These are phyloP conservation scores for Holtermannia corniformis DNA, from an alignment of 768 basidiomycete species.

Conservation along the genomic window DNA sequence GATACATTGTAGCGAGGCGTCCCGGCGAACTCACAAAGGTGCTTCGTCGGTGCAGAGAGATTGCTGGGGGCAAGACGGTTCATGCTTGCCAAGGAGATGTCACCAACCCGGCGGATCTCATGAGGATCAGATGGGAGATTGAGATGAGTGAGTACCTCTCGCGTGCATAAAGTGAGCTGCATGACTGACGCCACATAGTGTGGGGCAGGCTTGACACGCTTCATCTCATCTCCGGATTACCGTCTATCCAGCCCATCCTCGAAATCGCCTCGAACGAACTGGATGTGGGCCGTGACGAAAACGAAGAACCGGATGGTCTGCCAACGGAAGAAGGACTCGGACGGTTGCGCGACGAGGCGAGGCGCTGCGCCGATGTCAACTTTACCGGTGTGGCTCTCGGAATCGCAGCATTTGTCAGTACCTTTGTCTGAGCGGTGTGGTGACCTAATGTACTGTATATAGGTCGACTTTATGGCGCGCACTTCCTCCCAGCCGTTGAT, in stretches of 20 bases:
- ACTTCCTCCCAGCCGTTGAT: slow-evolving; percentile 55
- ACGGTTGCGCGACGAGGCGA: slow-evolving; percentile 47
- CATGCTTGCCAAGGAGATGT: slow-evolving; percentile 50
- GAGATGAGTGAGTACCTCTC: slow-evolving; percentile 48
- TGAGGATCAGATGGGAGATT: slow-evolving; percentile 50
- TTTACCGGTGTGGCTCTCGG: slow-evolving; percentile 33
- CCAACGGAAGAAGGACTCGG: slow-evolving; percentile 54
- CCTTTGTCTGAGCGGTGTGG: no score
- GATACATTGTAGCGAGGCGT: no score
- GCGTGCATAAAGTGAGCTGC: not conserved
- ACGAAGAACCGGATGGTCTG: not conserved
- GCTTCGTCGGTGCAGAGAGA: no score
- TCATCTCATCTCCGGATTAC: slow-evolving; percentile 72
- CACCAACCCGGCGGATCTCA: slow-evolving; percentile 57
- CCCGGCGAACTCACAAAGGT: no score
- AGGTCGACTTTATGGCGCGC: slow-evolving; percentile 49
- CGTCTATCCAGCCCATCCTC: slow-evolving; percentile 66
- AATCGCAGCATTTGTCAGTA: slow-evolving; percentile 34
- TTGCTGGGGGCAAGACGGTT: not conserved
- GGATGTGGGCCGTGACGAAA: not conserved
- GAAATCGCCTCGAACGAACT: slow-evolving; percentile 61
- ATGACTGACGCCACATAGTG: slow-evolving; percentile 45
- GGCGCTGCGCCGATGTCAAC: slow-evolving; percentile 32
- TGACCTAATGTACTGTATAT: no score
- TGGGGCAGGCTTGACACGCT: slow-evolving; percentile 79